phyloP scores from a whole-genome alignment of 169 alveolate species.

The Cryptosporidium sp. region DNA sequence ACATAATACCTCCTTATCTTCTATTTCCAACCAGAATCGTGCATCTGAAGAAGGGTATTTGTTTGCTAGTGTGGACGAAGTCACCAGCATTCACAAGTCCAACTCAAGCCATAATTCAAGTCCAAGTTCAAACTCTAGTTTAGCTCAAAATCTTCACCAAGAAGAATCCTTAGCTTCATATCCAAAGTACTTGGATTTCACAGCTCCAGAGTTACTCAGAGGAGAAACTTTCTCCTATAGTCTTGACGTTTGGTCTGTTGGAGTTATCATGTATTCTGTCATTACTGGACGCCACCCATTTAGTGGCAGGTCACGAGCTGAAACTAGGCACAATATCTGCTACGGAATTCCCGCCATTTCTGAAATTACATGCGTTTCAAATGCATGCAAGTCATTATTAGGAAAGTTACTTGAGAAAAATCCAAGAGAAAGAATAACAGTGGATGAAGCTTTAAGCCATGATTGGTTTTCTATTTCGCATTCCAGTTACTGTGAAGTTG shows the following conservation, averaged over 20 bases:
- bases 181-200: constrained; percentile 6
- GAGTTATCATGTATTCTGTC: constrained; percentile 71
- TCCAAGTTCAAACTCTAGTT: background rate
- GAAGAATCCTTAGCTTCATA: background rate
- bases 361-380: constrained; percentile 24
- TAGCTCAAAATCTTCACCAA: background rate
- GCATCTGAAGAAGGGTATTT: too few relatives aligned
- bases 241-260: constrained; percentile 76
- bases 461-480: constrained; percentile 56
- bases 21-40: too few relatives aligned
- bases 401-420: constrained; percentile 42
- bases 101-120: too few relatives aligned
- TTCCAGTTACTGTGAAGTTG: constrained; percentile 44
- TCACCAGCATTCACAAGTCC: too few relatives aligned
- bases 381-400: constrained; percentile 24
- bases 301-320: constrained; percentile 31
- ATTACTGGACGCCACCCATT: constrained; percentile 77
- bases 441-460: constrained; percentile 61
- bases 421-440: constrained; percentile 44
- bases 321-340: constrained; percentile 46
- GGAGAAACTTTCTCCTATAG: constrained; percentile 60
- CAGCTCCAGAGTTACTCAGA: constrained; percentile 64
- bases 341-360: constrained; percentile 14
- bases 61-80: too few relatives aligned
- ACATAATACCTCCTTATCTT: too few relatives aligned